phyloP scores from a whole-genome alignment of 108 stramenopile genomes.

The Stephanodiscus triporus region DNA sequence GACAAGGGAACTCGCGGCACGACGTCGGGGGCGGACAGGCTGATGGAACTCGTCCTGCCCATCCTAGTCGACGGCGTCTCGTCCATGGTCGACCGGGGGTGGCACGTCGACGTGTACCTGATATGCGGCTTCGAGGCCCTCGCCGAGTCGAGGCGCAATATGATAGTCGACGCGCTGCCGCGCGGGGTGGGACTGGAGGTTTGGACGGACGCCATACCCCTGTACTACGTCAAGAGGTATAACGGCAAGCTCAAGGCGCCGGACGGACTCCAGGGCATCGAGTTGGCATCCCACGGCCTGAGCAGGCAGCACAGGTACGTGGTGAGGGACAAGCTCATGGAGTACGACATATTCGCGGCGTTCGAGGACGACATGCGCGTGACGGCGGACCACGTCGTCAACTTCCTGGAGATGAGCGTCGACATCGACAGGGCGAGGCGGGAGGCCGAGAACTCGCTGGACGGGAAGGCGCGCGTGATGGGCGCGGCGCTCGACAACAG shows the following conservation, averaged over 20 bases:
- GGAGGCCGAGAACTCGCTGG: slow-evolving; percentile 47
- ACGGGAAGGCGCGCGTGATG: slow-evolving; percentile 41
- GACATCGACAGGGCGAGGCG: slow-evolving; percentile 57
- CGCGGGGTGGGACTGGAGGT: slow-evolving; percentile 54
- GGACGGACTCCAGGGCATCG: slow-evolving; percentile 26
- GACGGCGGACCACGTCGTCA: slow-evolving; percentile 68
- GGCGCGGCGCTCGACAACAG: slow-evolving; percentile 24
- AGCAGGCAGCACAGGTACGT: slow-evolving; percentile 84
- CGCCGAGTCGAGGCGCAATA: slow-evolving; percentile 37
- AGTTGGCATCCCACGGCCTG: slow-evolving; percentile 60
- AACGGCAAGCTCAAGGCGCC: slow-evolving; percentile 33
- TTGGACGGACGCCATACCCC: slow-evolving; percentile 82
- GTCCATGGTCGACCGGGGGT: slow-evolving; percentile 56
- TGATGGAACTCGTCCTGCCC: slow-evolving; percentile 67
- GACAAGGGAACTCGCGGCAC: slow-evolving; percentile 64
- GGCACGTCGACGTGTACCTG: slow-evolving; percentile 50
- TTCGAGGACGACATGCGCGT: slow-evolving; percentile 85
- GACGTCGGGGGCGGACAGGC: slow-evolving; percentile 66
- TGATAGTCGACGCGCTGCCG: slow-evolving; percentile 63
- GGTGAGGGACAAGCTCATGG: slow-evolving; percentile 70
- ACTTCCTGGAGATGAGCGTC: slow-evolving; percentile 62
- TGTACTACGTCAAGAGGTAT: slow-evolving; percentile 53
- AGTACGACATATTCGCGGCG: slow-evolving; percentile 75
- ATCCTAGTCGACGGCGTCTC: slow-evolving; percentile 64
- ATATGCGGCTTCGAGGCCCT: slow-evolving; percentile 47